Percentiles rank a stretch among this genome's conserved stretches.
Evolutionary conservation across 139 green algal species (phyloP).

Genomic region (Astrephomene gubernaculifera): DNA sequence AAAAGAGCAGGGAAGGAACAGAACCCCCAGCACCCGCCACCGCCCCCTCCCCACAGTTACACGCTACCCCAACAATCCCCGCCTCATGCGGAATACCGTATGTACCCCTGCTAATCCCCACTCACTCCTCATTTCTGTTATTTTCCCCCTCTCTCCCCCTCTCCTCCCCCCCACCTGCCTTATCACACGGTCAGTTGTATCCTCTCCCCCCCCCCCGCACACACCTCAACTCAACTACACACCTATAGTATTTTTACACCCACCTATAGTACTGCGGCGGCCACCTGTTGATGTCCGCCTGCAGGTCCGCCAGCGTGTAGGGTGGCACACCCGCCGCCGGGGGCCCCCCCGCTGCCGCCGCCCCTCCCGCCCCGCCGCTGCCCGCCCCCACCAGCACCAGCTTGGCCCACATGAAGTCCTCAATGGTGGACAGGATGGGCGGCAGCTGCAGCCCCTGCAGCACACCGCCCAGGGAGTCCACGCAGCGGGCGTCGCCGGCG

Average conservation of each 20-base stretch:
- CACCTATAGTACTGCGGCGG: constrained; percentile 82
- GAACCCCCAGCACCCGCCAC: no score
- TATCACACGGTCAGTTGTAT: no score
- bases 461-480: constrained; percentile 70
- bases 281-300: constrained; percentile 87
- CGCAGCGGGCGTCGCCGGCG: constrained; percentile 64
- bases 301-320: constrained; percentile 76
- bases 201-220: no score
- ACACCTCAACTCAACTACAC: no score
- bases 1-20: neutral
- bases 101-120: no score
- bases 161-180: no score
- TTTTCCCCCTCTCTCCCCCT: no score
- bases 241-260: no score
- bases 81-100: no score
- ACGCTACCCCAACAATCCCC: no score
- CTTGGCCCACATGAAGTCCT: constrained; percentile 95
- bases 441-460: constrained; percentile 53
- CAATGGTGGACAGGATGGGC: constrained; percentile 87
- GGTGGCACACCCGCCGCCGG: neutral
- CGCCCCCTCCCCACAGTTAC: no score
- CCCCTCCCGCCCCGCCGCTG: neutral
- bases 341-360: constrained; percentile 3
- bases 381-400: constrained; percentile 67
- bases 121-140: no score